A percentile compares a stretch with the other conserved stretches of the same genome.
These are phyloP conservation scores for Penicillium thymicola DNA, from an alignment of 2,329 filamentous ascomycete species.

Conservation along the genomic window DNA sequence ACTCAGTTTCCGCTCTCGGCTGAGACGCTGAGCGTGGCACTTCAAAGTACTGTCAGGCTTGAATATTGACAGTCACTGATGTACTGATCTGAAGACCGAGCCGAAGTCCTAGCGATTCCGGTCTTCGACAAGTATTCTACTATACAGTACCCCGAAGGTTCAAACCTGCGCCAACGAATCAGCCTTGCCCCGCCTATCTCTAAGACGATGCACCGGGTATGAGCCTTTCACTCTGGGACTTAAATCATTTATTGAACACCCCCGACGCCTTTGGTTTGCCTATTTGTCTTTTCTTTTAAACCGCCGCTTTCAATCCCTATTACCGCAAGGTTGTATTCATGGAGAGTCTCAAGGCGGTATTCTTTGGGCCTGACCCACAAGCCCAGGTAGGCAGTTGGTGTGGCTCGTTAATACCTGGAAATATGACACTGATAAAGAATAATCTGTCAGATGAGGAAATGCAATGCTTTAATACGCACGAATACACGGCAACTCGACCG, in stretches of 20 bases:
- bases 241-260: not conserved
- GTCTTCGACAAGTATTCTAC: not conserved
- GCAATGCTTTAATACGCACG: slow-evolving; percentile 80
- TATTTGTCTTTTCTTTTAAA: not conserved
- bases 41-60: not conserved
- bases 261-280: not conserved
- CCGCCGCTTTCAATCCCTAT: not conserved
- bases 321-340: slow-evolving; percentile 49
- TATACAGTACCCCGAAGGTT: not conserved
- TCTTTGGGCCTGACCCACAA: slow-evolving; percentile 89
- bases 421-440: slow-evolving; percentile 8
- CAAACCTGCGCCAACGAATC: not conserved
- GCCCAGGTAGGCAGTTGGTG: slow-evolving; percentile 65
- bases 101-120: not conserved
- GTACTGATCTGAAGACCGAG: not conserved
- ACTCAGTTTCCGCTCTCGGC: slow-evolving; percentile 4
- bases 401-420: not conserved
- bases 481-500: slow-evolving; percentile 95
- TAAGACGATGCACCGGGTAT: slow-evolving; percentile 6
- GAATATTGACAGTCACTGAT: not conserved
- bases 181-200: slow-evolving; percentile 8
- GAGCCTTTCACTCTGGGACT: not conserved
- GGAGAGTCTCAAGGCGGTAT: slow-evolving; percentile 82
- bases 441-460: slow-evolving; percentile 76
- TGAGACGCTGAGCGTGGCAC: not conserved